A percentile compares a stretch with the other conserved stretches of the same genome.
Evolutionary conservation across 495 filamentous ascomycete species (phyloP).

Genomic region (Neurospora africana): DNA sequence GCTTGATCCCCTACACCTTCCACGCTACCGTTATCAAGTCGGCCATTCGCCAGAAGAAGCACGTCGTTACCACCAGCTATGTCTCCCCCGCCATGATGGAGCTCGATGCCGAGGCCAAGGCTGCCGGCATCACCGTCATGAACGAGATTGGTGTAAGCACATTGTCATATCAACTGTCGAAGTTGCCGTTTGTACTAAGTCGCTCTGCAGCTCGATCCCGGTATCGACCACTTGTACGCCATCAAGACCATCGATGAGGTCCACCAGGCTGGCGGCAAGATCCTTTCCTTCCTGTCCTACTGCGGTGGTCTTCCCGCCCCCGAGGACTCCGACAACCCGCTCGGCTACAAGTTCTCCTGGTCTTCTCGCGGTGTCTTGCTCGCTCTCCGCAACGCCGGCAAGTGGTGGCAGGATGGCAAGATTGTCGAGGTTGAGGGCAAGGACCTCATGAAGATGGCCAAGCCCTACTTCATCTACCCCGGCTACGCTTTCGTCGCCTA

Average conservation of each 20-base stretch:
- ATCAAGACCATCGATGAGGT: slow-evolving; percentile 81
- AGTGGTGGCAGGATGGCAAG: slow-evolving; percentile 71
- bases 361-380: slow-evolving; percentile 73
- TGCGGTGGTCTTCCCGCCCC: slow-evolving; percentile 66
- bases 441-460: slow-evolving; percentile 76
- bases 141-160: slow-evolving; percentile 81
- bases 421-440: slow-evolving; percentile 44
- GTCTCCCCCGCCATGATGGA: slow-evolving; percentile 87
- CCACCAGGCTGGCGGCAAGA: slow-evolving; percentile 76
- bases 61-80: slow-evolving; percentile 96
- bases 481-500: slow-evolving; percentile 86
- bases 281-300: slow-evolving; percentile 72
- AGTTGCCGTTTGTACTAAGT: slow-evolving; percentile 10
- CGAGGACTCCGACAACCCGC: slow-evolving; percentile 77
- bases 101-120: slow-evolving; percentile 72
- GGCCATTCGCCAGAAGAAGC: slow-evolving; percentile 85
- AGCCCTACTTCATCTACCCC: slow-evolving; percentile 86
- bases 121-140: slow-evolving; percentile 93
- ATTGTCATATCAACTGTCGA: slow-evolving; percentile 13
- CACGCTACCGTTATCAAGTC: slow-evolving; percentile 86
- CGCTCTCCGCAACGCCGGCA: slow-evolving; percentile 76
- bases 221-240: slow-evolving; percentile 74
- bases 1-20: slow-evolving; percentile 86
- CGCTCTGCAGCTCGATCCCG: slow-evolving; percentile 13
- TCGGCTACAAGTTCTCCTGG: slow-evolving; percentile 96